These are phyloP conservation scores for Ceriops tagal DNA, from an alignment of 345 rosid species.

Conservation along the genomic window DNA sequence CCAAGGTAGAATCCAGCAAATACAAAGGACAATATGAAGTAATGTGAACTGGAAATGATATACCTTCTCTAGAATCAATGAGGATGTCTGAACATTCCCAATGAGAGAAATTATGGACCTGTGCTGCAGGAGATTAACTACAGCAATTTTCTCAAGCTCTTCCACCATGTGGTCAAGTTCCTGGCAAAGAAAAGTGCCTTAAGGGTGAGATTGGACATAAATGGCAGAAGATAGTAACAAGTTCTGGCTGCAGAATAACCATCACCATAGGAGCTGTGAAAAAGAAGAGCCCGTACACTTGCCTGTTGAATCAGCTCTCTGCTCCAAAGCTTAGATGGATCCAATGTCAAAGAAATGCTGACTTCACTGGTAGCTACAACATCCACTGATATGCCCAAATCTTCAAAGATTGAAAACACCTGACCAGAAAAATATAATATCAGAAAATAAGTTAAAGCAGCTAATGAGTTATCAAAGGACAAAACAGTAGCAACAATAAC, in stretches of 20 bases:
- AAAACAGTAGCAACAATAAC: background rate
- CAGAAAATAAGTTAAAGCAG: background rate
- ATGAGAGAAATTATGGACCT: conserved; percentile 94
- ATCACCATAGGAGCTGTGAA: background rate
- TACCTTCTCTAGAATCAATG: conserved; percentile 93
- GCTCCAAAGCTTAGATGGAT: conserved; percentile 97
- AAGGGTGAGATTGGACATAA: conserved; percentile 9
- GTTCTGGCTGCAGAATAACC: background rate
- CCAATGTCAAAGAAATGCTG: conserved; percentile 92
- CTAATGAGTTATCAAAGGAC: conserved; percentile 5
- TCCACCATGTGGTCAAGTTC: conserved; percentile 98
- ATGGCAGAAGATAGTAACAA: background rate
- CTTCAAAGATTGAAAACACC: conserved; percentile 97
- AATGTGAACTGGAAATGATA: conserved; percentile 9
- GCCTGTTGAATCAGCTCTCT: conserved; percentile 99
- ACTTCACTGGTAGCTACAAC: conserved; percentile 99
- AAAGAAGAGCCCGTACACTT: conserved; percentile 35
- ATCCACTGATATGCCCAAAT: conserved; percentile 92
- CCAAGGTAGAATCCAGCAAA: background rate
- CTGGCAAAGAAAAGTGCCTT: conserved; percentile 33
- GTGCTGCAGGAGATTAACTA: conserved; percentile 76
- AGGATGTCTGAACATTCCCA: conserved; percentile 89
- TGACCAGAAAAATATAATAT: conserved; percentile 19
- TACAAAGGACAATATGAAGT: background rate
- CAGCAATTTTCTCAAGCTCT: conserved; percentile 95